Percentiles rank a stretch among this genome's conserved stretches.
Conservation (phyloP, 2,329 filamentous ascomycete species). For the Aurifilum marmelostoma region DNA sequence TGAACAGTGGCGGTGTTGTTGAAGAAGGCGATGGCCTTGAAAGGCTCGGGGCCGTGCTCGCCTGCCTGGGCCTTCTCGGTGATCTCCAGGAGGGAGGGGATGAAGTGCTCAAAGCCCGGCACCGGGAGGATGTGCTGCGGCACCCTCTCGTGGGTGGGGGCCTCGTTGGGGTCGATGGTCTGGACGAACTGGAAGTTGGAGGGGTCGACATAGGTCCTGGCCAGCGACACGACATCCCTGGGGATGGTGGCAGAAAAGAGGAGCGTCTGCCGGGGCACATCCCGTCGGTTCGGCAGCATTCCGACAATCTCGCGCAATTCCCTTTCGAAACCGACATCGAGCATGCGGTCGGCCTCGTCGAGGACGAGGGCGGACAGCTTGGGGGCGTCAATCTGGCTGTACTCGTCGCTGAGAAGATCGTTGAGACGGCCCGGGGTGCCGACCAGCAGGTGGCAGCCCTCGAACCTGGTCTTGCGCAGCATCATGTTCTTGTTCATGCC, state of each 20-base stretch:
- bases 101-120: slow-evolving; percentile 71
- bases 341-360: slow-evolving; percentile 97
- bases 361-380: slow-evolving; percentile 92
- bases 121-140: slow-evolving; percentile 76
- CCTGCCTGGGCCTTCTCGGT: slow-evolving; percentile 51
- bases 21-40: slow-evolving; percentile 97
- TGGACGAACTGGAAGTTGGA: slow-evolving; percentile 85
- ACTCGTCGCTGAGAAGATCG: slow-evolving; percentile 74
- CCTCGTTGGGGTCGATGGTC: slow-evolving; percentile 81
- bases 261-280: slow-evolving; percentile 81
- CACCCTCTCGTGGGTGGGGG: slow-evolving; percentile 81
- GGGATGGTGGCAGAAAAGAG: slow-evolving; percentile 96
- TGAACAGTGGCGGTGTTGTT: slow-evolving; percentile 76
- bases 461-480: slow-evolving; percentile 66
- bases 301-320: slow-evolving; percentile 65
- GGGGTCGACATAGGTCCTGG: slow-evolving; percentile 75
- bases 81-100: slow-evolving; percentile 79
- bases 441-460: slow-evolving; percentile 88
- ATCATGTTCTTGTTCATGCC: slow-evolving; percentile 78
- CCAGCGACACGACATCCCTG: slow-evolving; percentile 77
- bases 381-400: slow-evolving; percentile 67
- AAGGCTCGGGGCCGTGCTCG: slow-evolving; percentile 57
- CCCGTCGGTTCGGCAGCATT: slow-evolving; percentile 62
- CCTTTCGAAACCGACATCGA: slow-evolving; percentile 84
- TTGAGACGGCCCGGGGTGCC: slow-evolving; percentile 87